A percentile compares a stretch with the other conserved stretches of the same genome.
Evolutionary conservation across 805 yeast genomes (phyloP).

Genomic region (Cyberlindnera japonica): DNA sequence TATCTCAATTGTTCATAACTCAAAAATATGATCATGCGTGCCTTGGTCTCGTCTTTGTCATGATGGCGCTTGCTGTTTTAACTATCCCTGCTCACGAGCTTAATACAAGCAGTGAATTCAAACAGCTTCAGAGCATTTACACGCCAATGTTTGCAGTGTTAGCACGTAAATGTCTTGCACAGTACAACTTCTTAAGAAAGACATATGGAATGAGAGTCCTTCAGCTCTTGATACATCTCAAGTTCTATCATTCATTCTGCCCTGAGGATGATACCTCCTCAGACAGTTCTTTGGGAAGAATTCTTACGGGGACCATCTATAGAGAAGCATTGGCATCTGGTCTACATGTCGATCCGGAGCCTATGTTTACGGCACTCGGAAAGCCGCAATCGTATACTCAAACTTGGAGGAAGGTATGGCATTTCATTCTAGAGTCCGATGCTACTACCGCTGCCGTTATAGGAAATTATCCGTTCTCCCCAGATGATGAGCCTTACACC

Average conservation of each 20-base stretch:
- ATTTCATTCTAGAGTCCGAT: constrained; percentile 23
- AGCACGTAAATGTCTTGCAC: constrained; percentile 39
- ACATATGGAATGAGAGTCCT: constrained; percentile 42
- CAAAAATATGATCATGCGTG: constrained; percentile 18
- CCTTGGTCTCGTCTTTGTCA: constrained; percentile 18
- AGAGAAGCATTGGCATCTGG: constrained; percentile 54
- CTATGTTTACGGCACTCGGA: constrained; percentile 8
- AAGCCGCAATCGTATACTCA: constrained; percentile 2
- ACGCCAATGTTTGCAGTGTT: constrained; percentile 6
- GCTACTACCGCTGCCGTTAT: constrained; percentile 8
- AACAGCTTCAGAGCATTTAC: constrained; percentile 4
- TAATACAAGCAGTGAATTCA: constrained; percentile 5
- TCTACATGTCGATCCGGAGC: constrained; percentile 50
- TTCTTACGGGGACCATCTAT: constrained; percentile 42
- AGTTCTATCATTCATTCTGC: constrained; percentile 43
- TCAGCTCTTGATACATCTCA: constrained; percentile 46
- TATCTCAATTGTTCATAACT: constrained; percentile 1
- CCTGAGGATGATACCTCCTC: constrained; percentile 56
- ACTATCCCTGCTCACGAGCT: constrained; percentile 17
- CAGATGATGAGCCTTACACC: constrained; percentile 19
- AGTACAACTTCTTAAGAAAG: constrained; percentile 43
- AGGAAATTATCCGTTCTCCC: constrained; percentile 17
- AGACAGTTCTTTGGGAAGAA: constrained; percentile 45
- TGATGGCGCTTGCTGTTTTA: constrained; percentile 21
- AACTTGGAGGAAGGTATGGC: constrained; percentile 26